Evolutionary conservation across 352 stramenopile species (phyloP).

Genomic region (Globisporangium splendens): DNA sequence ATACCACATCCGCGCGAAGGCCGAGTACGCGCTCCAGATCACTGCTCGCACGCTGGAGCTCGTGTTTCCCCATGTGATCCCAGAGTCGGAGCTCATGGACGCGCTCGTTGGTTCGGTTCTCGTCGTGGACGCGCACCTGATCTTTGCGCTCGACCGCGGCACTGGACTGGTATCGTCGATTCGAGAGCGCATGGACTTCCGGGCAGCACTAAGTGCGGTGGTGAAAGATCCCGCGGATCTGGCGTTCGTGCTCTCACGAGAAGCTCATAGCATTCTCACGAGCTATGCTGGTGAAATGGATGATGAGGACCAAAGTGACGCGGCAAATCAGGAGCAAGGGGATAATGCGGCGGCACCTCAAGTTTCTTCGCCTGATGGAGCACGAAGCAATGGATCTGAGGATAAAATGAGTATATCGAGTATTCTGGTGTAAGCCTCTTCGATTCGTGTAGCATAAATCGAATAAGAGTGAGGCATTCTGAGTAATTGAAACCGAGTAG

Average conservation of each 20-base stretch:
- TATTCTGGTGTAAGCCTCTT: background rate
- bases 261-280: slow-evolving; percentile 10
- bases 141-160: slow-evolving; percentile 20
- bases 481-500: too few relatives aligned
- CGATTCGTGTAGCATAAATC: too few relatives aligned
- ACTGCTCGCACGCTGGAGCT: slow-evolving; percentile 14
- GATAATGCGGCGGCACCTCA: too few relatives aligned
- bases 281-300: slow-evolving; percentile 4
- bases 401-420: background rate
- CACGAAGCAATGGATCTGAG: too few relatives aligned
- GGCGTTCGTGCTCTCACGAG: slow-evolving; percentile 14
- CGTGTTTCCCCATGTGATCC: slow-evolving; percentile 11
- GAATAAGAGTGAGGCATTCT: too few relatives aligned
- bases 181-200: slow-evolving; percentile 28
- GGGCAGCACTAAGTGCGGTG: slow-evolving; percentile 21
- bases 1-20: slow-evolving; percentile 8
- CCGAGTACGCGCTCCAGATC: slow-evolving; percentile 14
- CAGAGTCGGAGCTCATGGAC: background rate
- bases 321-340: background rate
- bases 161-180: slow-evolving; percentile 14
- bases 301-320: too few relatives aligned
- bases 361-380: too few relatives aligned
- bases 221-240: slow-evolving; percentile 22
- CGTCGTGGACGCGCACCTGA: slow-evolving; percentile 11
- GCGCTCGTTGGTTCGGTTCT: slow-evolving; percentile 9